phyloP scores from a whole-genome alignment of 768 basidiomycete genomes.

The Calocybe gangraenosa region DNA sequence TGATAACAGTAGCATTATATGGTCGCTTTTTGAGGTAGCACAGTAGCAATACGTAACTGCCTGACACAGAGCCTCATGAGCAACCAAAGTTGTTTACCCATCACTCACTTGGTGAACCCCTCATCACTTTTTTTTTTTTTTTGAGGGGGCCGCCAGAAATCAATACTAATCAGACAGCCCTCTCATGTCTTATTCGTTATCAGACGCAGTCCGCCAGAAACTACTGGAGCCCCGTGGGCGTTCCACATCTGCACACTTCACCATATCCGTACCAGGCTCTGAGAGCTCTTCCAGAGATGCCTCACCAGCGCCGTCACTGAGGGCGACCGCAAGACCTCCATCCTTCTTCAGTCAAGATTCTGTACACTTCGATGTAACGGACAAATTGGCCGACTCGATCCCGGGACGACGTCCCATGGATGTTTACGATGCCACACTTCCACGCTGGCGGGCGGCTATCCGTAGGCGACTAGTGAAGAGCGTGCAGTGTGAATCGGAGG shows the following conservation, averaged over 20 bases:
- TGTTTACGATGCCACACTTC: conserved; percentile 60
- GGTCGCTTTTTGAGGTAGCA: no score
- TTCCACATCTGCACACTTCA: conserved; percentile 20
- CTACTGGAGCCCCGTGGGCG: conserved; percentile 8
- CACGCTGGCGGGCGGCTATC: conserved; percentile 61
- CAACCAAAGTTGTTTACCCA: no score
- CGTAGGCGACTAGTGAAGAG: conserved; percentile 48
- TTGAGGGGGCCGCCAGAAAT: no score
- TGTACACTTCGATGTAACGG: background rate
- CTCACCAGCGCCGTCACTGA: conserved; percentile 24
- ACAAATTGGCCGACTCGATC: conserved; percentile 4
- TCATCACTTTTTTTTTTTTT: no score
- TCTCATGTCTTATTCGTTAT: conserved; percentile 3
- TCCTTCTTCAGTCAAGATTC: background rate
- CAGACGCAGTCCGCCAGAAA: conserved; percentile 7
- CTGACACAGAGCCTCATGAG: no score
- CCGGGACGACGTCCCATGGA: conserved; percentile 37
- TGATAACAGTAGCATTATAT: no score
- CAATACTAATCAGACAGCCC: no score
- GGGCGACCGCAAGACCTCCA: conserved; percentile 10
- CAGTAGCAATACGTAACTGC: no score
- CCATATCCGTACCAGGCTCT: conserved; percentile 27
- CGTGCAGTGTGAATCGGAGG: conserved; percentile 54
- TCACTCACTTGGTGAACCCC: no score
- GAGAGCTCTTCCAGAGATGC: conserved; percentile 28